phyloP scores from a whole-genome alignment of 768 basidiomycete genomes.

The Rickenella mellea region DNA sequence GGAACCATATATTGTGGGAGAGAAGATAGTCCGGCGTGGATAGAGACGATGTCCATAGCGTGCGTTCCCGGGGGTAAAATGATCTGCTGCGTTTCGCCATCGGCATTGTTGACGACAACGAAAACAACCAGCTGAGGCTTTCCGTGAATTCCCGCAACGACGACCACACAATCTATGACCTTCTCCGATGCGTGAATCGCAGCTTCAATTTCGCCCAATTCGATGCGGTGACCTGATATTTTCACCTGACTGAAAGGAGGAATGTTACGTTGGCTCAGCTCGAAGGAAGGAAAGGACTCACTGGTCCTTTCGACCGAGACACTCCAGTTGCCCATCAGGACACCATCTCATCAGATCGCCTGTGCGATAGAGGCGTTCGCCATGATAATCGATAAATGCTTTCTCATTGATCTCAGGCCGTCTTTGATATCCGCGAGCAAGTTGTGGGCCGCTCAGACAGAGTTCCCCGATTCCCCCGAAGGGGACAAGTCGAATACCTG shows the following conservation, averaged over 20 bases:
- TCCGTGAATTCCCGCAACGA: no score
- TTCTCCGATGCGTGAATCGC: no score
- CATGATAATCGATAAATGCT: conserved; percentile 16
- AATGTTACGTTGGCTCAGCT: no score
- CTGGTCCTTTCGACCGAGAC: conserved; percentile 22
- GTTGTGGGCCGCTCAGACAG: conserved; percentile 16
- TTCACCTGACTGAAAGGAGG: conserved; percentile 26
- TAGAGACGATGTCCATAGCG: no score
- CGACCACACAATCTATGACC: no score
- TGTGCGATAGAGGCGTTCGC: conserved; percentile 21
- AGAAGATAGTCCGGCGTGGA: no score
- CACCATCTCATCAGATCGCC: conserved; percentile 21
- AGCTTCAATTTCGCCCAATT: conserved; percentile 23
- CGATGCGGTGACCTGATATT: conserved; percentile 23
- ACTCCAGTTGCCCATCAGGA: conserved; percentile 19
- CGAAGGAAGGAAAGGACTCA: no score
- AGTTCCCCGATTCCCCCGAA: conserved; percentile 20
- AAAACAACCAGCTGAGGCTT: no score
- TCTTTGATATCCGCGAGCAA: conserved; percentile 16
- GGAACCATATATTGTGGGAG: no score
- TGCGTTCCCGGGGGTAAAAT: no score
- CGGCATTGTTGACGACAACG: no score
- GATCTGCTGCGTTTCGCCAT: no score
- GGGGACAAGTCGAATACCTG: conserved; percentile 9
- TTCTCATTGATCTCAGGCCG: conserved; percentile 17